Conservation (phyloP, 257 asterid genomes). For the Jasminum sambac region DNA sequence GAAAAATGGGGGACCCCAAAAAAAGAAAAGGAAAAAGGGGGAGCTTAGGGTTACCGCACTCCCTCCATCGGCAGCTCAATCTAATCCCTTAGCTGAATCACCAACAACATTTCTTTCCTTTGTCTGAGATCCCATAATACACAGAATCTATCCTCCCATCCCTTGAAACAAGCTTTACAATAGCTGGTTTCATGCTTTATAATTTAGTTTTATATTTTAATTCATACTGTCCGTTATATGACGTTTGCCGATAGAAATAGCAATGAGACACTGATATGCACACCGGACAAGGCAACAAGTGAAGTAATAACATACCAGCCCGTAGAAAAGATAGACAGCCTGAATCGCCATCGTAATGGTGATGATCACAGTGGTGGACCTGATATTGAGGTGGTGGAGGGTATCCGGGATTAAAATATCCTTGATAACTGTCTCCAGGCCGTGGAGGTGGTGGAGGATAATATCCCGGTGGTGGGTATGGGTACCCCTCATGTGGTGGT, state of each 20-base stretch:
- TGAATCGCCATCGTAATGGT: conserved; percentile 39
- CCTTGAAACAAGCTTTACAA: background rate
- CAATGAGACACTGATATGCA: background rate
- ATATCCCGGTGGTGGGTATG: conserved; percentile 51
- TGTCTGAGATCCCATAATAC: background rate
- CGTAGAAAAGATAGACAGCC: conserved; percentile 60
- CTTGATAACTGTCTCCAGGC: conserved; percentile 61
- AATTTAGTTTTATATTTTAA: background rate
- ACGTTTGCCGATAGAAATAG: background rate
- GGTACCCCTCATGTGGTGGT: conserved; percentile 47
- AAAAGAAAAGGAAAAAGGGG: no score
- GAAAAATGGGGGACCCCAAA: no score
- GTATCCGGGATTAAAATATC: conserved; percentile 54
- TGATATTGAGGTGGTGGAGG: conserved; percentile 45
- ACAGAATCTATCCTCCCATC: background rate
- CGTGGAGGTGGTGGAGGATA: conserved; percentile 54
- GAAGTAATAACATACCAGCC: conserved; percentile 57
- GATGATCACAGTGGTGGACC: conserved; percentile 51
- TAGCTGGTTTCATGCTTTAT: background rate
- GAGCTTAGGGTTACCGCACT: background rate
- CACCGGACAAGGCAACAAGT: background rate
- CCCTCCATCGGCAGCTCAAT: background rate
- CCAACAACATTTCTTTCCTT: background rate
- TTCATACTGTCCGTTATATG: background rate
- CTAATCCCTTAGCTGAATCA: background rate